These are phyloP conservation scores for Helianthus tuberosus DNA, from an alignment of 129 eudicot species.

Conservation along the genomic window DNA sequence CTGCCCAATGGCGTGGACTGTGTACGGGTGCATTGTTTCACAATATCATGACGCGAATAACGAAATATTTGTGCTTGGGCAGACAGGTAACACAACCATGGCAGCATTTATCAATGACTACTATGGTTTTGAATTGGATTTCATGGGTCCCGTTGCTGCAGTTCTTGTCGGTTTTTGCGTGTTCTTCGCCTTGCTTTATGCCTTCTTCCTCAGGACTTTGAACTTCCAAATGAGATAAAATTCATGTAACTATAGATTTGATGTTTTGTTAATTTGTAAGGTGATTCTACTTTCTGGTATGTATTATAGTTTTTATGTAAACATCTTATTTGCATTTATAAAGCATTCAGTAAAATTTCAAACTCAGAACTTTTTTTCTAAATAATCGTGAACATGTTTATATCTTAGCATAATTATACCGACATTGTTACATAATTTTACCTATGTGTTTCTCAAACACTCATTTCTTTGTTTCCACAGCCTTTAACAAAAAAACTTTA, in stretches of 20 bases:
- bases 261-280: no score
- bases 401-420: no score
- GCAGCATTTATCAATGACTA: slow-evolving; percentile 41
- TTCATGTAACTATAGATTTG: neutral
- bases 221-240: slow-evolving; percentile 75
- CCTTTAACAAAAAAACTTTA: no score
- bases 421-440: no score
- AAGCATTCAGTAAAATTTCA: no score
- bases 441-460: no score
- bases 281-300: no score
- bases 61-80: slow-evolving; percentile 45
- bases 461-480: no score
- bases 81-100: slow-evolving; percentile 34
- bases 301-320: no score
- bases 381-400: no score
- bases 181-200: slow-evolving; percentile 65
- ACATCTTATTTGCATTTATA: no score
- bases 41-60: slow-evolving; percentile 59
- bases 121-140: slow-evolving; percentile 63
- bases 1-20: slow-evolving; percentile 88
- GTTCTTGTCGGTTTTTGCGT: slow-evolving; percentile 67
- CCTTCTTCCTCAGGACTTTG: slow-evolving; percentile 57
- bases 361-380: no score
- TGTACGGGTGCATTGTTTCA: slow-evolving; percentile 65
- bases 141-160: slow-evolving; percentile 74